phyloP scores from a whole-genome alignment of 192 early-diverging fungal species.

The Borealophlyctis nickersoniae region DNA sequence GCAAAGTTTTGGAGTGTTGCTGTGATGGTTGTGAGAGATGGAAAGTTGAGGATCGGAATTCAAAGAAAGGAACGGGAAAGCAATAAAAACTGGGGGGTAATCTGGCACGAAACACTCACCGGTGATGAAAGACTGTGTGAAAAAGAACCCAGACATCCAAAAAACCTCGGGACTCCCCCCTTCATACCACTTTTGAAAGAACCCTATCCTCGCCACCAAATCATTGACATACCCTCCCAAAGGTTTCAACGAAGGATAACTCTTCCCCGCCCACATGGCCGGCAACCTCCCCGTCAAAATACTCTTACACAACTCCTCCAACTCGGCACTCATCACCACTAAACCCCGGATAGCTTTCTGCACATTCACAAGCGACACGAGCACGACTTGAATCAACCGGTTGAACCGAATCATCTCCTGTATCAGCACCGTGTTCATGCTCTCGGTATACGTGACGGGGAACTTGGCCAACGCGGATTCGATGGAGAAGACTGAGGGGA shows the following conservation, averaged over 20 bases:
- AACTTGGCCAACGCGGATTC: constrained; percentile 48
- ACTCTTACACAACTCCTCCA: constrained; percentile 63
- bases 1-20: constrained; percentile 65
- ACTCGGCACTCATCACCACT: constrained; percentile 60
- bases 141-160: constrained; percentile 68
- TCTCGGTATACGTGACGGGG: constrained; percentile 61
- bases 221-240: constrained; percentile 55
- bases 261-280: constrained; percentile 59
- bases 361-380: constrained; percentile 55
- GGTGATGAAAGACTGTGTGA: constrained; percentile 68
- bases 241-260: constrained; percentile 62
- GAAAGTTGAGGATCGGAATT: background rate
- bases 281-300: constrained; percentile 54
- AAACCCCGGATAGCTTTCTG: constrained; percentile 64
- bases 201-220: constrained; percentile 49
- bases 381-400: constrained; percentile 52
- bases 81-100: background rate
- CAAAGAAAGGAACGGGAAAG: background rate
- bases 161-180: constrained; percentile 53
- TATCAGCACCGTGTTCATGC: constrained; percentile 65
- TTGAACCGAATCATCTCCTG: constrained; percentile 71
- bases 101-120: constrained; percentile 30
- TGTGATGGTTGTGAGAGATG: constrained; percentile 2
- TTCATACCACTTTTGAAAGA: constrained; percentile 60
- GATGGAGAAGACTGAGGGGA: constrained; percentile 49